A percentile compares a stretch with the other conserved stretches of the same genome.
Conservation (phyloP, 306 rosid species). For the Oemleria cerasiformis region DNA sequence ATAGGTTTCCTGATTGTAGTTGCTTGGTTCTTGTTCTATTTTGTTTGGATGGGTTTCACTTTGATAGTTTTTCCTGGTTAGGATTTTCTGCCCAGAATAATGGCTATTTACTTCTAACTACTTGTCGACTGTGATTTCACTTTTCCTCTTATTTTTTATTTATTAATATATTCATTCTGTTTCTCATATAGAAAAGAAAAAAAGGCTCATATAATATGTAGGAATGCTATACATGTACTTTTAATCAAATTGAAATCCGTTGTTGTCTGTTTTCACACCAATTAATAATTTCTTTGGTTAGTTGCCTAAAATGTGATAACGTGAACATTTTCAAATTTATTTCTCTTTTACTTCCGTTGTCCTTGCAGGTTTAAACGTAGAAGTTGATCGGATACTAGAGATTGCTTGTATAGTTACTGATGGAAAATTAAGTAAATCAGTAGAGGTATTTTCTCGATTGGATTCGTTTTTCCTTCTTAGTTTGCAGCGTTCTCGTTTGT, state of each 20-base stretch:
- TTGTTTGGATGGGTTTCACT: background rate
- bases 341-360: slow-evolving; percentile 12
- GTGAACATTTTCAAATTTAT: background rate
- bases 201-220: background rate
- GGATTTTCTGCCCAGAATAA: background rate
- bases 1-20: background rate
- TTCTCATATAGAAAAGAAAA: background rate
- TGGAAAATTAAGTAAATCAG: slow-evolving; percentile 63
- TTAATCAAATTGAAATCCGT: background rate
- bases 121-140: background rate
- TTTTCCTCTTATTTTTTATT: background rate
- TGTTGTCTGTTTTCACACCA: background rate
- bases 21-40: background rate
- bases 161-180: background rate
- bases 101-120: background rate
- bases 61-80: background rate
- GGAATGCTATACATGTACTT: background rate
- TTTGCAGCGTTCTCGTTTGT: slow-evolving; percentile 4
- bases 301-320: background rate
- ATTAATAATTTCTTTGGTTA: background rate
- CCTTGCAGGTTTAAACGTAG: slow-evolving; percentile 73
- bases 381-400: slow-evolving; percentile 86
- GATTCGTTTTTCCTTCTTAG: slow-evolving; percentile 6
- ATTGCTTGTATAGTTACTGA: slow-evolving; percentile 92
- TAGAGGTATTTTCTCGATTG: slow-evolving; percentile 54